Evolutionary conservation across 177 flowering plant genomes (phyloP).

Genomic region (Vitis hybrid): DNA sequence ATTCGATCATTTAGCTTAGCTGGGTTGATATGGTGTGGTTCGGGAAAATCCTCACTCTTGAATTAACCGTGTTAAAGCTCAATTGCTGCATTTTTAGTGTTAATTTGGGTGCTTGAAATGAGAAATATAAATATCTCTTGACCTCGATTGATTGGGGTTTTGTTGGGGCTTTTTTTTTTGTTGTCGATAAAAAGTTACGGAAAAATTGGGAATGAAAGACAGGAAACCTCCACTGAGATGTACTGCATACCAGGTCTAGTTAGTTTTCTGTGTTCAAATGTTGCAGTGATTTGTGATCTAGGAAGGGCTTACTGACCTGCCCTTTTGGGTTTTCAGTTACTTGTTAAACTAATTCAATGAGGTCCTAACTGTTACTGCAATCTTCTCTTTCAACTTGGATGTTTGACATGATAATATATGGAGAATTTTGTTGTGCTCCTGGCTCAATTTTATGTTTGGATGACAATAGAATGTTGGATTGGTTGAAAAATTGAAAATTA

Average conservation of each 20-base stretch:
- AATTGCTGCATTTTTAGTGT: too few relatives aligned
- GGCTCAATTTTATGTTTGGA: background rate
- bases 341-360: too few relatives aligned
- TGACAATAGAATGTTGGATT: background rate
- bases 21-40: conserved; percentile 6
- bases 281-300: too few relatives aligned
- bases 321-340: too few relatives aligned
- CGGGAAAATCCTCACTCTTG: background rate
- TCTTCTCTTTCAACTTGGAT: background rate
- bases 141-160: too few relatives aligned
- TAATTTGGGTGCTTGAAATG: background rate
- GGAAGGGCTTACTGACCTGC: too few relatives aligned
- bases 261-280: too few relatives aligned
- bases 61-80: background rate
- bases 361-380: background rate
- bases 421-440: background rate
- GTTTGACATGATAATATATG: background rate
- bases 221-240: too few relatives aligned
- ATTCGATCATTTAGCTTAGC: background rate
- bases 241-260: too few relatives aligned
- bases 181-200: too few relatives aligned
- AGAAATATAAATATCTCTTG: background rate
- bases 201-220: too few relatives aligned
- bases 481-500: background rate
- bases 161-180: too few relatives aligned